Percentiles rank a stretch among this genome's conserved stretches.
Evolutionary conservation across 1,139 yeast genomes (phyloP).

Genomic region (Suhomyces bribrorum): DNA sequence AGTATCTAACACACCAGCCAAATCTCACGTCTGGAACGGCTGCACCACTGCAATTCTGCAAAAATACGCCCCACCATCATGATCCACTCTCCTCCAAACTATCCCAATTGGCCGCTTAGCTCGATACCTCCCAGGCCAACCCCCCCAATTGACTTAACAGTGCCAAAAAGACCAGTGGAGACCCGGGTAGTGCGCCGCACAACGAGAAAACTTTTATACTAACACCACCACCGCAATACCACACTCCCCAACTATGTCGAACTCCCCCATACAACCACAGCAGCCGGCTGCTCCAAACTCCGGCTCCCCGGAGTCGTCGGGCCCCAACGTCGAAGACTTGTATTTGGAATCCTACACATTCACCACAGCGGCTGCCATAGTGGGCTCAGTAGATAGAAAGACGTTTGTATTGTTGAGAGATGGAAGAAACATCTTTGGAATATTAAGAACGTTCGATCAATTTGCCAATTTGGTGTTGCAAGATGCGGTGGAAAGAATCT

Average conservation of each 20-base stretch:
- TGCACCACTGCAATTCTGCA: too few relatives aligned
- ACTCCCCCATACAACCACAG: constrained; percentile 10
- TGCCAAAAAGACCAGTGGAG: not conserved
- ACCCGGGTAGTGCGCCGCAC: constrained; percentile 9
- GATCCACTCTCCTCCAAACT: too few relatives aligned
- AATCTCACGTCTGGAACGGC: too few relatives aligned
- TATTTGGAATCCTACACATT: constrained; percentile 76
- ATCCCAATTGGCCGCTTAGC: too few relatives aligned
- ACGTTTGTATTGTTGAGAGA: constrained; percentile 86
- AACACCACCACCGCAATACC: constrained; percentile 4
- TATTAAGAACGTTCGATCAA: constrained; percentile 92
- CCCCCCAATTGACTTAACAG: too few relatives aligned
- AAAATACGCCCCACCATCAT: too few relatives aligned
- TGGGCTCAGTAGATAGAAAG: constrained; percentile 89
- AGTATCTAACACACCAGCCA: too few relatives aligned
- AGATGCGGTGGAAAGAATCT: constrained; percentile 86
- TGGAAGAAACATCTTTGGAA: constrained; percentile 87
- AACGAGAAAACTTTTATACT: constrained; percentile 9
- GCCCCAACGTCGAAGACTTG: constrained; percentile 50
- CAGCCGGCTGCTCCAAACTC: constrained; percentile 12
- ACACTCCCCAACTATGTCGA: constrained; percentile 6
- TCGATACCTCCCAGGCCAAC: too few relatives aligned
- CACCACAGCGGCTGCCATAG: constrained; percentile 95
- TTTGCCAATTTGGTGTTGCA: constrained; percentile 91
- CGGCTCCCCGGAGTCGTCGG: constrained; percentile 19